Percentiles rank a stretch among this genome's conserved stretches.
Conservation (phyloP, 2,329 filamentous ascomycete species). For the Xylaria multiplex region DNA sequence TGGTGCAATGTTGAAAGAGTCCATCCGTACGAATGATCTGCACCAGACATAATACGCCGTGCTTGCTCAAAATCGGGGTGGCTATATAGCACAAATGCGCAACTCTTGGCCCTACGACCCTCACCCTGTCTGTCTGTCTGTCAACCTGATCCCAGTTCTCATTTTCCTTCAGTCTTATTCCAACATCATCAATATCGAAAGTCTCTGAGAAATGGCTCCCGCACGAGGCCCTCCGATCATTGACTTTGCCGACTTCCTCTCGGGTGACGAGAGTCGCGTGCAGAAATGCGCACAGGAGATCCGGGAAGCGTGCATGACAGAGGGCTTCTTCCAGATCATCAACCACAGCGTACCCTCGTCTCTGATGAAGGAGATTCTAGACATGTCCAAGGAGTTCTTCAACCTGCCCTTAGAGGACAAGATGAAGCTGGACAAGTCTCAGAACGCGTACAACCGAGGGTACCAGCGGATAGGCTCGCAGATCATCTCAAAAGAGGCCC, state of each 20-base stretch:
- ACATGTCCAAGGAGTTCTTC: slow-evolving; percentile 29
- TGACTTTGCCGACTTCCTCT: slow-evolving; percentile 30
- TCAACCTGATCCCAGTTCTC: too few species aligned
- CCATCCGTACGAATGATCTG: too few species aligned
- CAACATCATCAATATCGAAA: too few species aligned
- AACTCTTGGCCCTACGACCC: too few species aligned
- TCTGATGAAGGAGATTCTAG: slow-evolving; percentile 24
- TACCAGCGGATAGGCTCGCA: slow-evolving; percentile 31
- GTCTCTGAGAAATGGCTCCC: too few species aligned
- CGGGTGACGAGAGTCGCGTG: slow-evolving; percentile 22
- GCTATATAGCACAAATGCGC: too few species aligned
- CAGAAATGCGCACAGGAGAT: slow-evolving; percentile 20
- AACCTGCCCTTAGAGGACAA: slow-evolving; percentile 30
- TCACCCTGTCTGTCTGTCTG: too few species aligned
- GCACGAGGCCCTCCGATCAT: slow-evolving; percentile 10
- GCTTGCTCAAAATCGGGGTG: too few species aligned
- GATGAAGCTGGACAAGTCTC: slow-evolving; percentile 25
- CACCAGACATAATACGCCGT: too few species aligned
- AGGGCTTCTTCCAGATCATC: slow-evolving; percentile 34
- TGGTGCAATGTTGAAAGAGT: too few species aligned
- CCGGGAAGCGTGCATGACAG: slow-evolving; percentile 18
- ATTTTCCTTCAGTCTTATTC: too few species aligned
- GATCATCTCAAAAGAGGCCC: slow-evolving; percentile 30
- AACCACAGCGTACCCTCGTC: slow-evolving; percentile 25
- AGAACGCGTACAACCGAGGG: slow-evolving; percentile 33